Evolutionary conservation across 2,329 filamentous ascomycete species (phyloP).

Genomic region (Fonsecaea pedrosoi): DNA sequence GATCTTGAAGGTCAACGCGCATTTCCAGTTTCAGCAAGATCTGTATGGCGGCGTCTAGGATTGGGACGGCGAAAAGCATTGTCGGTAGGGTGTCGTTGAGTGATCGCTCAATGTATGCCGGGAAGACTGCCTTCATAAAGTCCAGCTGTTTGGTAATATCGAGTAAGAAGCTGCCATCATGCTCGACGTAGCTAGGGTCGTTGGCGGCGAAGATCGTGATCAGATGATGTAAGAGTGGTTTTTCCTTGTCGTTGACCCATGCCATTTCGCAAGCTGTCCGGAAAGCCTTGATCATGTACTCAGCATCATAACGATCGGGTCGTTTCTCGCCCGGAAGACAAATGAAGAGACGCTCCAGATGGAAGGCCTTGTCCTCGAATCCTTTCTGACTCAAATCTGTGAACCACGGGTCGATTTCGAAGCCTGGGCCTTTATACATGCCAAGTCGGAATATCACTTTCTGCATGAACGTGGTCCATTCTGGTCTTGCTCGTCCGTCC

Average conservation of each 20-base stretch:
- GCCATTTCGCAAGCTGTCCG: slow-evolving; percentile 22
- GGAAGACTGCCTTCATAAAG: slow-evolving; percentile 35
- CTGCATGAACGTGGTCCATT: slow-evolving; percentile 30
- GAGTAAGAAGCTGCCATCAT: slow-evolving; percentile 25
- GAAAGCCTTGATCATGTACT: slow-evolving; percentile 17
- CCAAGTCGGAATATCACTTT: slow-evolving; percentile 28
- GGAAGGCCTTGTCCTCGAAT: slow-evolving; percentile 19
- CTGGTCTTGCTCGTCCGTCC: slow-evolving; percentile 9
- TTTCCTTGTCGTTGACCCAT: slow-evolving; percentile 5
- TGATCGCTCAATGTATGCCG: slow-evolving; percentile 26
- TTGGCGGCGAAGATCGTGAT: slow-evolving; percentile 23
- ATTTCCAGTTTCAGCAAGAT: slow-evolving; percentile 23
- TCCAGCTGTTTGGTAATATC: slow-evolving; percentile 27
- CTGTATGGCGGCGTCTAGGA: slow-evolving; percentile 11
- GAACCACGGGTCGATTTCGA: slow-evolving; percentile 29
- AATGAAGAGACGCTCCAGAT: slow-evolving; percentile 27
- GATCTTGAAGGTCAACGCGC: slow-evolving; percentile 29
- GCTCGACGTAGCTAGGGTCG: slow-evolving; percentile 25
- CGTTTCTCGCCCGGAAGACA: not conserved
- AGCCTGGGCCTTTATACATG: slow-evolving; percentile 25
- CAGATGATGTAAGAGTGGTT: slow-evolving; percentile 12
- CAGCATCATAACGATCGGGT: slow-evolving; percentile 4
- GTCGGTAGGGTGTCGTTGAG: slow-evolving; percentile 10
- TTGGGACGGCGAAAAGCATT: slow-evolving; percentile 13
- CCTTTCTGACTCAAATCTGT: slow-evolving; percentile 8